A percentile compares a stretch with the other conserved stretches of the same genome.
Evolutionary conservation across 1,284 basidiomycete species (phyloP).

Genomic region (Kalmanozyma brasiliensis): DNA sequence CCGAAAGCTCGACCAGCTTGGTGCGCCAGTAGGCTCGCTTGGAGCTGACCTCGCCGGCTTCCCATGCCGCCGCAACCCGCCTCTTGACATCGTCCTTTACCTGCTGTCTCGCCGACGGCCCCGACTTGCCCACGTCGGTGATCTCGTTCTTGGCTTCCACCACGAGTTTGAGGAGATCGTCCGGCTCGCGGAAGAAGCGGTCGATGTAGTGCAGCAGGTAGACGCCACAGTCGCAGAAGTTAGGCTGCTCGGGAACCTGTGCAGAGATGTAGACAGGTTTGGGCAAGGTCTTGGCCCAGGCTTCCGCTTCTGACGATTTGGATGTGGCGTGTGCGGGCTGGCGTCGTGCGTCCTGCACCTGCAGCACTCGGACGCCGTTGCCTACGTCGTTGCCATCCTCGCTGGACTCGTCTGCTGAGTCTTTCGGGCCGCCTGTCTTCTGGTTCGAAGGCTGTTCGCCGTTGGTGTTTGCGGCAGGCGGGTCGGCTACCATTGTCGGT

Average conservation of each 20-base stretch:
- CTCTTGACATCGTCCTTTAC: conserved; percentile 2
- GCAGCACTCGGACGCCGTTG: conserved; percentile 10
- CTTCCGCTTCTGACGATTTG: conserved; percentile 10
- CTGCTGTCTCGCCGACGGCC: conserved; percentile 1
- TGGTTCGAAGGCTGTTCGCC: too few relatives aligned
- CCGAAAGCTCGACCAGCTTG: conserved; percentile 18
- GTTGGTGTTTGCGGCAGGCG: too few relatives aligned
- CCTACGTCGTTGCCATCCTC: conserved; percentile 1
- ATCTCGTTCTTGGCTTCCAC: conserved; percentile 7
- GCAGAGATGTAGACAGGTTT: conserved; percentile 46
- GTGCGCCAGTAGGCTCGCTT: conserved; percentile 37
- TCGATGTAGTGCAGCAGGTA: conserved; percentile 64
- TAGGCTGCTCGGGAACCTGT: conserved; percentile 76
- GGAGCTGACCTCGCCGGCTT: conserved; percentile 32
- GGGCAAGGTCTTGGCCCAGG: conserved; percentile 23
- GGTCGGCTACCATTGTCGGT: too few relatives aligned
- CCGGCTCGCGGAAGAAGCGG: conserved; percentile 60
- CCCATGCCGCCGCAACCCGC: conserved; percentile 21
- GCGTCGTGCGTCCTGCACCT: conserved; percentile 19
- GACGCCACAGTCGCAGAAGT: conserved; percentile 83
- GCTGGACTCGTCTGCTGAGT: too few relatives aligned
- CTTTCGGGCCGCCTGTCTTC: too few relatives aligned
- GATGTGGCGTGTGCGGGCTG: neutral
- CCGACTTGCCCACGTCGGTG: neutral
- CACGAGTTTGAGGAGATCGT: conserved; percentile 27